phyloP scores from a whole-genome alignment of 305 asterid genomes.

The Petunia hybrid region DNA sequence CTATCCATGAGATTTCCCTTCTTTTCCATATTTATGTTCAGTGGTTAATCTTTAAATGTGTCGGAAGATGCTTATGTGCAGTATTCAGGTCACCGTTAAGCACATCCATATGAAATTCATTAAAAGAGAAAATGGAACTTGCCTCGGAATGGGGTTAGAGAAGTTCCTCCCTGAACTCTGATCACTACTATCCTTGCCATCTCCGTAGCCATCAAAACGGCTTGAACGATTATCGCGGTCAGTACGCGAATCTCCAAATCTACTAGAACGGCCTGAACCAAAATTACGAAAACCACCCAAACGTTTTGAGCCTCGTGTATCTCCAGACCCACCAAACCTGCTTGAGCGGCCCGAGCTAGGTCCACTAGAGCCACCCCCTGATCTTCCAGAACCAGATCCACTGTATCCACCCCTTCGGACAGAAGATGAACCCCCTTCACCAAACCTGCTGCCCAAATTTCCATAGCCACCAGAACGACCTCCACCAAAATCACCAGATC shows the following conservation, averaged over 20 bases:
- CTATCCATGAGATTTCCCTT: not conserved
- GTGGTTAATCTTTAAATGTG: not conserved
- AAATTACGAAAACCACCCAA: conserved; percentile 51
- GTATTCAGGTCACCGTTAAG: not conserved
- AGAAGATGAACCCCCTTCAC: conserved; percentile 28
- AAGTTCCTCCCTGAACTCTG: conserved; percentile 44
- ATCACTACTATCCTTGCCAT: conserved; percentile 41
- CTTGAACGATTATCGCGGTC: conserved; percentile 44
- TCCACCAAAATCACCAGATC: conserved; percentile 51
- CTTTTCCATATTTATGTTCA: conserved; percentile 19
- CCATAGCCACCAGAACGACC: conserved; percentile 34
- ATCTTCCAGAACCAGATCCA: conserved; percentile 38
- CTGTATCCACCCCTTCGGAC: conserved; percentile 37
- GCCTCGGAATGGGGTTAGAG: conserved; percentile 39
- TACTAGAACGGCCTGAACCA: conserved; percentile 53
- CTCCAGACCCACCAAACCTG: conserved; percentile 55
- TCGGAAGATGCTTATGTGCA: not conserved
- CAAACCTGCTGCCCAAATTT: conserved; percentile 25
- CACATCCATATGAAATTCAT: not conserved
- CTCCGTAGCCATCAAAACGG: conserved; percentile 49
- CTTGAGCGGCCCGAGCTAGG: conserved; percentile 53
- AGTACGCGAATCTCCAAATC: conserved; percentile 48
- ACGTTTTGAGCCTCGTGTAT: conserved; percentile 50
- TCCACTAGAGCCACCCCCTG: conserved; percentile 58
- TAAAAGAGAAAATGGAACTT: conserved; percentile 20